Percentiles rank a stretch among this genome's conserved stretches.
Evolutionary conservation across 805 yeast genomes (phyloP).

Genomic region (Wickerhamiella kurtzmanii): DNA sequence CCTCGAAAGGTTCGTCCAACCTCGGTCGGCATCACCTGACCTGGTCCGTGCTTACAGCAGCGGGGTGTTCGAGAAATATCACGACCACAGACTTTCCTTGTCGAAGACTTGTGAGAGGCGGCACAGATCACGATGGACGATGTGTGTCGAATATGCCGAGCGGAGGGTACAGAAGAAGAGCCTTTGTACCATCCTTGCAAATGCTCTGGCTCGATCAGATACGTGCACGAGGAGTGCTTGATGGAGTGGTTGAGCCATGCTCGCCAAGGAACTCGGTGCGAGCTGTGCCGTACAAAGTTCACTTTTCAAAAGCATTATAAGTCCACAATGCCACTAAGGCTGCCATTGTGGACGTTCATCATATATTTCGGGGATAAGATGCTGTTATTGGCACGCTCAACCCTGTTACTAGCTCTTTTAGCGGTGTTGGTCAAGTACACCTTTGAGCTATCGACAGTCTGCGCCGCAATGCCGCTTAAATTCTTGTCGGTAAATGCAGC

Average conservation of each 20-base stretch:
- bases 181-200: constrained; percentile 86
- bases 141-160: constrained; percentile 85
- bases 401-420: constrained; percentile 13
- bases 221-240: constrained; percentile 85
- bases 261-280: constrained; percentile 56
- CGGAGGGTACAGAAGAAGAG: constrained; percentile 65
- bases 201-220: constrained; percentile 86
- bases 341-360: constrained; percentile 37
- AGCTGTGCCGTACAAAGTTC: constrained; percentile 71
- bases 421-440: constrained; percentile 7
- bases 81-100: no score
- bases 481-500: background rate
- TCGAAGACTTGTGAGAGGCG: no score
- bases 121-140: constrained; percentile 29
- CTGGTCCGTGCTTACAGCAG: background rate
- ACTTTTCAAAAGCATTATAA: constrained; percentile 53
- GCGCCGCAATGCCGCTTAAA: background rate
- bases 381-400: constrained; percentile 11
- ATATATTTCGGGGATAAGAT: constrained; percentile 1
- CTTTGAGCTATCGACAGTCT: constrained; percentile 3
- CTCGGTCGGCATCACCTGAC: background rate
- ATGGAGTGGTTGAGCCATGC: constrained; percentile 74
- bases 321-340: constrained; percentile 46
- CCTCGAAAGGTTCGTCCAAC: no score
- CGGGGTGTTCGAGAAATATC: no score